A percentile compares a stretch with the other conserved stretches of the same genome.
Evolutionary conservation across 371 early-diverging fungal genomes (phyloP).

Genomic region (Funneliformis caledonium): DNA sequence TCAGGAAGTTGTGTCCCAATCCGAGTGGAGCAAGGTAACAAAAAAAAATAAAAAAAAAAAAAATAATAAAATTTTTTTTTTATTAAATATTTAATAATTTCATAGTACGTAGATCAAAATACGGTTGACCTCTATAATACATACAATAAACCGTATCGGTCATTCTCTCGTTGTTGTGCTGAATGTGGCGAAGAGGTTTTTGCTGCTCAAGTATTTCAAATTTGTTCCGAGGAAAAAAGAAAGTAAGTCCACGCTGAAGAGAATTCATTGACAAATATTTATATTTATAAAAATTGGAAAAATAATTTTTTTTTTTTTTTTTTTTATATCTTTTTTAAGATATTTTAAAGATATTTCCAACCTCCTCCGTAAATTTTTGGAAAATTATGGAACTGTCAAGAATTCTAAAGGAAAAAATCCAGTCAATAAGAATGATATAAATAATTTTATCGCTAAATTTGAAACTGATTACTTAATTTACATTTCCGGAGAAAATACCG

Average conservation of each 20-base stretch:
- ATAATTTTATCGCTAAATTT: not conserved
- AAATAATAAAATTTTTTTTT: not conserved
- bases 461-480: slow-evolving; percentile 21
- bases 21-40: slow-evolving; percentile 65
- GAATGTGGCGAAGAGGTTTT: slow-evolving; percentile 63
- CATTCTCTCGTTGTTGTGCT: slow-evolving; percentile 64
- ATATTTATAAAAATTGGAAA: not conserved
- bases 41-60: slow-evolving; percentile 44
- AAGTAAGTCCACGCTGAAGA: slow-evolving; percentile 1
- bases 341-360: slow-evolving; percentile 28
- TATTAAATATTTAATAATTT: not conserved
- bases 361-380: slow-evolving; percentile 22
- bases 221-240: slow-evolving; percentile 27
- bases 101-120: slow-evolving; percentile 50
- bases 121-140: slow-evolving; percentile 57
- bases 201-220: slow-evolving; percentile 40
- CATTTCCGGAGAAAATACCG: not conserved
- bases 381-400: not conserved
- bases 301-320: not conserved
- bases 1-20: slow-evolving; percentile 56
- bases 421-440: not conserved
- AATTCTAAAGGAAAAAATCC: not conserved
- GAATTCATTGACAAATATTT: not conserved
- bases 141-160: slow-evolving; percentile 68
- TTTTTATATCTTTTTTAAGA: not conserved